Base-by-base conservation (phyloP, 2,329 filamentous ascomycete genomes). In the Aspergillus sojae region DNA sequence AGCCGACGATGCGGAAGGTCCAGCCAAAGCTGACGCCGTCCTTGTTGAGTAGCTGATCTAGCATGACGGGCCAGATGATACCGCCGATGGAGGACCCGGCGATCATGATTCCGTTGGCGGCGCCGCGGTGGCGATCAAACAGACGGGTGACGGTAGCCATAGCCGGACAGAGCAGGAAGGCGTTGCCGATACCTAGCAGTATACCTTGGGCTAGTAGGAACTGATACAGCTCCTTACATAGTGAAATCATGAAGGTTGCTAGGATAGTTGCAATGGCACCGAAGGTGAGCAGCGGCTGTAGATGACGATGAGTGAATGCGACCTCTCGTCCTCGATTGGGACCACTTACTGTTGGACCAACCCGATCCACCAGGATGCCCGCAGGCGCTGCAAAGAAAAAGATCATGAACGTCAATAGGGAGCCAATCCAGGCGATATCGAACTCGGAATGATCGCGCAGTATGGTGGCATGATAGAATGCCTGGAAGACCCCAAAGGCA, bases 1-100 rank as follows among this genome's bases (percentile, higher is more conserved):
- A 82, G 2, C 75, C 80, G 5, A 79, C 71, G 12, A 73, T 77
- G 7, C 78, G 72, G 68, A 75, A 78, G 34, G 68, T 81, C 79
- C 74, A 81, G 45, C 63, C 71, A 64, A 74, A 78, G 0, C 73
- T 68, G 5, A 77, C 48, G 1, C 48, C 62, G 16, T 63, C 62
- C 1, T 68, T 70, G 9, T 75, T 67, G 9, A 78, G 57, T 4
- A 78, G 57, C 28, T 72, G 65, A 14, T 74, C 64, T 11, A 78
- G 71, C 11, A 70, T 66, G 32, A 78, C 73, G 0, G 77, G 77
- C 73, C 74, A 79, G 4, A 78, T 66, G 3, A 79, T 68, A 12
- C 77, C 77, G 7, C 77, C 77, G 0, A 77, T 54, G 0, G 76
- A 77, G 0, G 76, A 78, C 9, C 76, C 77, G 39, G 39, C 39